phyloP scores from a whole-genome alignment of 2,329 filamentous ascomycete genomes.

The Xylaria sp. region DNA sequence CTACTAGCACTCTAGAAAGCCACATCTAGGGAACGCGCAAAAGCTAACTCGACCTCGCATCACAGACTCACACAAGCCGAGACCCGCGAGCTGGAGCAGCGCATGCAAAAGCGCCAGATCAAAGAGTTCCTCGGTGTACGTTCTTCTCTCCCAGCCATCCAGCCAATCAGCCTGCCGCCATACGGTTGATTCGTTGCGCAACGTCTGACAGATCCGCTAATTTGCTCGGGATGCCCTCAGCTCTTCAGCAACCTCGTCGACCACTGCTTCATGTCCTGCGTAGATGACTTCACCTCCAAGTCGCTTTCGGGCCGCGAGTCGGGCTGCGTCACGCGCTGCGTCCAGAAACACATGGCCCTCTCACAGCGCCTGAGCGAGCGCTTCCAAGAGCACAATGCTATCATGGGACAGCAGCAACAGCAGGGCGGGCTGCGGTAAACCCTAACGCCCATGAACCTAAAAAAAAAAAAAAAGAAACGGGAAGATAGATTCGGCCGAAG shows the following conservation, averaged over 20 bases:
- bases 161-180: too few species aligned
- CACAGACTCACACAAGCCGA: conserved; percentile 73
- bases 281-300: conserved; percentile 99
- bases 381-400: conserved; percentile 75
- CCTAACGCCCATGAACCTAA: background rate
- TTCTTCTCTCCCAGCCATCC: conserved; percentile 30
- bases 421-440: conserved; percentile 48
- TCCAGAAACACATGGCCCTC: conserved; percentile 93
- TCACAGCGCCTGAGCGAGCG: conserved; percentile 89
- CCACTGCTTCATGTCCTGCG: conserved; percentile 94
- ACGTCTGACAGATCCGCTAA: background rate
- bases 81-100: conserved; percentile 89
- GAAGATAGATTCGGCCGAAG: background rate
- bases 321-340: conserved; percentile 91
- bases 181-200: background rate
- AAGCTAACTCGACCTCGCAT: conserved; percentile 2
- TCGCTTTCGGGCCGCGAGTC: conserved; percentile 86
- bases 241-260: conserved; percentile 73
- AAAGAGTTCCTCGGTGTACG: conserved; percentile 98
- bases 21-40: background rate
- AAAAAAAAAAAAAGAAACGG: background rate
- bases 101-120: conserved; percentile 98
- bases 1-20: background rate
- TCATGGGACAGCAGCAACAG: conserved; percentile 62
- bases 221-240: conserved; percentile 43